phyloP scores from a whole-genome alignment of 805 yeast species.

The Blastobotrys attinorum region DNA sequence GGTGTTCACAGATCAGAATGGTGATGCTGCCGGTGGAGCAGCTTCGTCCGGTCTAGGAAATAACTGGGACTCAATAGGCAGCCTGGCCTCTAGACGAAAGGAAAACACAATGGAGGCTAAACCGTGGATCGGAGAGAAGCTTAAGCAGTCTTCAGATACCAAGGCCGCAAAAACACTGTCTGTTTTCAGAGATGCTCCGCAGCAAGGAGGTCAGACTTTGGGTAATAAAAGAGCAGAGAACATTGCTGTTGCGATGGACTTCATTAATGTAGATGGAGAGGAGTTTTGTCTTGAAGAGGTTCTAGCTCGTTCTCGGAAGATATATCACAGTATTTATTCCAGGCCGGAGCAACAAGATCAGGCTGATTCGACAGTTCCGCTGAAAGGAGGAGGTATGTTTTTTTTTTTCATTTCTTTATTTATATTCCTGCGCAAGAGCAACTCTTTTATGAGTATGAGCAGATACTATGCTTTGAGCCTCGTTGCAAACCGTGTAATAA shows the following conservation, averaged over 20 bases:
- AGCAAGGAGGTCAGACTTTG: constrained; percentile 5
- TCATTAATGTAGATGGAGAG: constrained; percentile 27
- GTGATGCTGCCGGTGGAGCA: constrained; percentile 14
- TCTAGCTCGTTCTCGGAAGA: constrained; percentile 42
- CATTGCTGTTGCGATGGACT: constrained; percentile 18
- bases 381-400: constrained; percentile 32
- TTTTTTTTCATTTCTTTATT: background rate
- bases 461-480: no score
- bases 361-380: constrained; percentile 33
- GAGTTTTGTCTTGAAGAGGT: constrained; percentile 63
- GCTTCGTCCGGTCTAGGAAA: constrained; percentile 16
- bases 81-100: constrained; percentile 44
- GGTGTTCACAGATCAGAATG: constrained; percentile 37
- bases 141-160: constrained; percentile 11
- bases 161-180: constrained; percentile 6
- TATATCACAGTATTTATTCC: constrained; percentile 14
- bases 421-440: no score
- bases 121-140: constrained; percentile 56
- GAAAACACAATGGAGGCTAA: constrained; percentile 52
- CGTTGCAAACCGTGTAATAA: no score
- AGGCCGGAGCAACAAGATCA: constrained; percentile 20
- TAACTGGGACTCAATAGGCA: constrained; percentile 42
- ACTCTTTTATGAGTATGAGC: no score
- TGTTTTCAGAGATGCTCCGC: constrained; percentile 10
- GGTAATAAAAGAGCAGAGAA: constrained; percentile 13